These are phyloP conservation scores for Claviceps paspali DNA, from an alignment of 2,329 filamentous ascomycete species.

Conservation along the genomic window DNA sequence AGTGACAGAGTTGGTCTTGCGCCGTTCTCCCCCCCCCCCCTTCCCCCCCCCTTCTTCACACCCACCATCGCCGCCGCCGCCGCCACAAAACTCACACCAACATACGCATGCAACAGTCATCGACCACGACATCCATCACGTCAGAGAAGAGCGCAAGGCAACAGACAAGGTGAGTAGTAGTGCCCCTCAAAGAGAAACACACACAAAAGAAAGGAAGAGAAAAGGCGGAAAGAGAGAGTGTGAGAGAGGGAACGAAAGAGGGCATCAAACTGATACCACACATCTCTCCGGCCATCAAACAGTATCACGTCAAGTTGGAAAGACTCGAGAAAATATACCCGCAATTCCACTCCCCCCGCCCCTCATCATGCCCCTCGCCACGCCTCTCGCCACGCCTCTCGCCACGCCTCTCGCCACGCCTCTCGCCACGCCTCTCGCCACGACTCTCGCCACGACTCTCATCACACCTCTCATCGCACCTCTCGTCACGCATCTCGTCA, in stretches of 20 bases:
- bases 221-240: no score
- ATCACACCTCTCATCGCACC: no score
- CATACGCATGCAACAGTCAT: conserved; percentile 14
- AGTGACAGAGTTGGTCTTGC: no score
- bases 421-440: background rate
- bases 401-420: background rate
- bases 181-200: background rate
- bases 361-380: background rate
- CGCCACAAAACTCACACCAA: background rate
- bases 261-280: no score
- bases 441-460: background rate
- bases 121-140: conserved; percentile 19
- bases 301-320: conserved; percentile 7
- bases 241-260: no score
- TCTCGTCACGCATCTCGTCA: background rate
- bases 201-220: background rate
- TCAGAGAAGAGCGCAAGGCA: conserved; percentile 15
- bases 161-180: conserved; percentile 17
- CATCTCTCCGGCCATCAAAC: no score
- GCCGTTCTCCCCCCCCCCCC: no score
- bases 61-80: background rate
- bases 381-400: background rate
- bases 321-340: conserved; percentile 1
- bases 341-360: background rate
- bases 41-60: no score